A percentile compares a stretch with the other conserved stretches of the same genome.
phyloP scores from a whole-genome alignment of 192 early-diverging fungal species.

The Coemansia sp. region DNA sequence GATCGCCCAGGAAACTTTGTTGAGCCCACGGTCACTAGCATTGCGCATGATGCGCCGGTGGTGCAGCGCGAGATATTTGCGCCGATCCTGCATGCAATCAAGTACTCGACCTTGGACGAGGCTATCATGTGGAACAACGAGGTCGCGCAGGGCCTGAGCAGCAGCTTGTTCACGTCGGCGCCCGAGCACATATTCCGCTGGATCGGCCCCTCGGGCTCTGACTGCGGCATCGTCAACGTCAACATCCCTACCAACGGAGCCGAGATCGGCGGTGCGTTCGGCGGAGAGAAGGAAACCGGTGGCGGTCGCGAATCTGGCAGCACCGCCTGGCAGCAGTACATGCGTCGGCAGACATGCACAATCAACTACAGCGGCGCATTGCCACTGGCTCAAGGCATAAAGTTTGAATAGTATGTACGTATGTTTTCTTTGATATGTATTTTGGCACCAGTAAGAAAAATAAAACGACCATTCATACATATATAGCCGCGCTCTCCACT shows the following conservation, averaged over 20 bases:
- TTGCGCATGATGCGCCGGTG: constrained; percentile 67
- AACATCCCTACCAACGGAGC: constrained; percentile 97
- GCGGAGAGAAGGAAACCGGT: constrained; percentile 96
- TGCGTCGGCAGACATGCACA: constrained; percentile 73
- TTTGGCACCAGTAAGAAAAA: no score
- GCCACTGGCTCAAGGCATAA: constrained; percentile 93
- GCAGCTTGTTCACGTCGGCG: constrained; percentile 79
- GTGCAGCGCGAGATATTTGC: constrained; percentile 95
- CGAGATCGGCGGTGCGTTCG: constrained; percentile 96
- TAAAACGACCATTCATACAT: no score
- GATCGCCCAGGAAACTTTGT: constrained; percentile 84
- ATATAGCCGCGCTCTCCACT: no score
- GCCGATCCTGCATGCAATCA: constrained; percentile 86
- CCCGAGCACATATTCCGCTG: constrained; percentile 84
- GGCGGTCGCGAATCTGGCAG: constrained; percentile 90
- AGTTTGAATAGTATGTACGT: constrained; percentile 69
- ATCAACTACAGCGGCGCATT: constrained; percentile 86
- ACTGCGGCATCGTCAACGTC: constrained; percentile 91
- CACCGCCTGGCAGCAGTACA: constrained; percentile 94
- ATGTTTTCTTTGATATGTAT: neutral
- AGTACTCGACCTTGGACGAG: constrained; percentile 73
- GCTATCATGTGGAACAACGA: constrained; percentile 86
- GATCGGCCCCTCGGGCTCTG: constrained; percentile 87
- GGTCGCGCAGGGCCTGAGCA: constrained; percentile 84
- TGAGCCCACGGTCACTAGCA: constrained; percentile 85